Evolutionary conservation across 306 rosid species (phyloP), one percentile per base, ranked within the genome.

Genomic region (Cicer pinnatifidum): DNA sequence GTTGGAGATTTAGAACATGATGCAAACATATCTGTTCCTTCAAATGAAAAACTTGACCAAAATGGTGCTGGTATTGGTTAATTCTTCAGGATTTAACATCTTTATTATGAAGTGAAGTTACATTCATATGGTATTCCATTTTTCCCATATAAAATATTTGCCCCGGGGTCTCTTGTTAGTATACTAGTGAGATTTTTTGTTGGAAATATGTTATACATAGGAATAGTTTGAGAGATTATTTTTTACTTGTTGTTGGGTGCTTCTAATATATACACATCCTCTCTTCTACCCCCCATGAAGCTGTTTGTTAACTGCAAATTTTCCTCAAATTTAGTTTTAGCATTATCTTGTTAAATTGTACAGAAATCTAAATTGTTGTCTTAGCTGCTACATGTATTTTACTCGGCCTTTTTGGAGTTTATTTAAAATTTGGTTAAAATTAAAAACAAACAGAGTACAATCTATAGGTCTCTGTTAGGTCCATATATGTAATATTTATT

Each of bases 61-160:
- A 91, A 85, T 51, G 86, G 71, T 78, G 69, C 85, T 59, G 86
- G 82, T 54, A 62, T 79, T 73, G 84, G 85, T 75, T 90, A 81
- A 85, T 75, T 57, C 59, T 53, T 53, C 59, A 53, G 11, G 17
- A 51, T 13, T 13, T 51, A 20, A 15, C 57, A 51, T 15, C 57
- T 51, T 51, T 51, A 15, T 51, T 7, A 40, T 9, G 62, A 56
- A 56, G 38, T 56, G 39, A 56, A 56, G n/a, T 20, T 59, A 33
- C 17, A n/a, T 59, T 59, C 65, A 59, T 59, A n/a, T 59, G 43
- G 16, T 59, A 59, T 59, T 59, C 43, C 65, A 59, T 33, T 59
- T 33, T 59, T 59, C 5, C 17, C 15, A 57, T 53, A 53, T 17
- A 53, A 8, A 28, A 3, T 28, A 28, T 17, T 3, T 17, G 28